Evolutionary conservation across 345 rosid species (phyloP).

Genomic region (Clausena lansium): DNA sequence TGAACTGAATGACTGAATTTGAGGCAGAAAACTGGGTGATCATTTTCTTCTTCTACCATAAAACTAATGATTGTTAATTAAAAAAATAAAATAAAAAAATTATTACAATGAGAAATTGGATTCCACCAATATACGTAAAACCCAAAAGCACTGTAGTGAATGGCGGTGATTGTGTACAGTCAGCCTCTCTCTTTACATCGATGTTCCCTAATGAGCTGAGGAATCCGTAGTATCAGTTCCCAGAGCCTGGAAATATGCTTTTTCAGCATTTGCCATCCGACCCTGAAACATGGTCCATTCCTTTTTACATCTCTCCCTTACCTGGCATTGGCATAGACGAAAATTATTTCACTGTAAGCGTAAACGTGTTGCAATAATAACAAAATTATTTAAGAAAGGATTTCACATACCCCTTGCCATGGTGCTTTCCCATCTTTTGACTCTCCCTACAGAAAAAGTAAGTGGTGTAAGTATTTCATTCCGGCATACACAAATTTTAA

Average conservation of each 20-base stretch:
- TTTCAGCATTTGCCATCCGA: conserved; percentile 61
- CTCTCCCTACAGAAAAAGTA: conserved; percentile 51
- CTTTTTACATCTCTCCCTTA: conserved; percentile 77
- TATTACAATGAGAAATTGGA: conserved; percentile 19
- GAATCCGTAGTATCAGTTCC: conserved; percentile 36
- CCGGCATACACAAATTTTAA: neutral
- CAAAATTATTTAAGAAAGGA: neutral
- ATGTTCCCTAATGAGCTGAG: conserved; percentile 31
- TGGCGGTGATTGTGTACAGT: conserved; percentile 19
- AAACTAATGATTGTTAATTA: neutral
- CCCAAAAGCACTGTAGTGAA: conserved; percentile 14
- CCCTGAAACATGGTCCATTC: conserved; percentile 82
- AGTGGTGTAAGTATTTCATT: neutral
- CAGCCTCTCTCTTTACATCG: conserved; percentile 8
- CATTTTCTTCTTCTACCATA: neutral
- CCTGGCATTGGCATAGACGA: conserved; percentile 37
- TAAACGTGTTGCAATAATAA: neutral
- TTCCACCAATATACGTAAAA: conserved; percentile 21
- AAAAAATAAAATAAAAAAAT: neutral
- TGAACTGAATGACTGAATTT: neutral
- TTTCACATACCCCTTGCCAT: conserved; percentile 82
- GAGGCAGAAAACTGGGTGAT: neutral
- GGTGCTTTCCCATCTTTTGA: conserved; percentile 63
- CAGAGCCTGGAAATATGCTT: conserved; percentile 42
- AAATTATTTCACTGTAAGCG: neutral